Base-by-base conservation (phyloP, 2,329 filamentous ascomycete species). In the Trichoderma endophyticum region DNA sequence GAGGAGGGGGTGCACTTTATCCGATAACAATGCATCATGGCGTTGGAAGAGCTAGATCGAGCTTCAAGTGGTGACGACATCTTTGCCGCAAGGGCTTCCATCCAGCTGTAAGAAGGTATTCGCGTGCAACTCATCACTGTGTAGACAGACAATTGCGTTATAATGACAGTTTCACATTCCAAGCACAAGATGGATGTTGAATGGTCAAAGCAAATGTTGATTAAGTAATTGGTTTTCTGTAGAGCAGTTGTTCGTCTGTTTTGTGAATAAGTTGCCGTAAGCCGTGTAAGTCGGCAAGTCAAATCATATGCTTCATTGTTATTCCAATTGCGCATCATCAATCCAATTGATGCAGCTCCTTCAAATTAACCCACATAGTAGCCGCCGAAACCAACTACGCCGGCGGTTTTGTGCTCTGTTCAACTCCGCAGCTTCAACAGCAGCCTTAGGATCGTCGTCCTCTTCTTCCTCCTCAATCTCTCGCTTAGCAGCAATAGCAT, bases 401-500 rank as follows among this genome's bases (percentile, higher is more conserved):
- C 66, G 74, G 21, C 54, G 28, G 28, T 3, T 73, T 8, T 72
- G 59, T 34, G 8, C 28, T 4, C 26, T 43, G 12, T 36, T 32
- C 26, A 26, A 30, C n/a, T 15, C 34, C 18, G 65, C 54, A 60
- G 54, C 48, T 30, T 59, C 57, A 11, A 12, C n/a, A 62, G 24
- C 61, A n/a, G 62, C 69, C 43, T 73, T 75, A 26, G 70, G 43
- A 21, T 51, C 30, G 24, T 74, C 75, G 0, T 76, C 76, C 2
- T 77, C 74, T 3, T 79, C 75, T 5, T 79, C 74, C 4, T 74
- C 76, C 3, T 74, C 69, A 39, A 59, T 57, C n/a, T 57, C 66
- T 54, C 74, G 77, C 60, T 69, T 77, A 6, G 79, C 79, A 15
- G 76, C 75, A 63, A 82, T 81, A 34, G 76, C 76, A 57, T 77